Base-by-base conservation (phyloP, 2,329 filamentous ascomycete genomes). In the Pyrenophora seminiperda region DNA sequence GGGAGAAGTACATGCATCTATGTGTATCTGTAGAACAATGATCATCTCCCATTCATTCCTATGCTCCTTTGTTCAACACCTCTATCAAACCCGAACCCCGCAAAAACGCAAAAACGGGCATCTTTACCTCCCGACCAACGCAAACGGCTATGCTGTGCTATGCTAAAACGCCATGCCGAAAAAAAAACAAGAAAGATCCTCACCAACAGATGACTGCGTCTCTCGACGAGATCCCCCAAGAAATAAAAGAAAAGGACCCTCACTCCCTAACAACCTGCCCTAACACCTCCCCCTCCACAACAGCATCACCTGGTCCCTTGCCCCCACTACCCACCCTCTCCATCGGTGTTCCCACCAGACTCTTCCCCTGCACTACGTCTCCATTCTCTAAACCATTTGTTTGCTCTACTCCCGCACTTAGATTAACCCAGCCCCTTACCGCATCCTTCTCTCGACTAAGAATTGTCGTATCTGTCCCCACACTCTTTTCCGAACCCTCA, bases 371-470 rank as follows among this genome's bases (percentile, higher is more conserved):
- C 1, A 37, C 43, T 13, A 27, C 20, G 13, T 50, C 22, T 9
- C 15, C 5, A 3, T 20, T 47, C 15, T 27, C n/a, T 4, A 39
- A 13, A 33, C 34, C 22, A 11, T 44, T 11, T 7, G 39, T 38
- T 2, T 19, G 33, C 24, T 50, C 54, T 14, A 41, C 39, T 20
- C 50, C 49, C 0, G 29, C 53, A 24, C 47, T 56, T 34, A 75
- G 29, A 30, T 65, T 61, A 1, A 73, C 51, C 73, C 73, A 76
- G 4, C 68, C 73, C 29, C 66, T 53, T 1, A 76, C 67, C 14
- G 44, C 50, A 13, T 64, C 65, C 15, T 61, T 64, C 0, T 43
- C 43, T 6, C 41, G 50, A 30, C 60, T 66, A 31, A 76, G 36
- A 17, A 76, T 75, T 34, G 55, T 62, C 31, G 57, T 58, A 50